These are phyloP conservation scores for Iris pallida DNA, from an alignment of 116 monocot species.

Conservation along the genomic window DNA sequence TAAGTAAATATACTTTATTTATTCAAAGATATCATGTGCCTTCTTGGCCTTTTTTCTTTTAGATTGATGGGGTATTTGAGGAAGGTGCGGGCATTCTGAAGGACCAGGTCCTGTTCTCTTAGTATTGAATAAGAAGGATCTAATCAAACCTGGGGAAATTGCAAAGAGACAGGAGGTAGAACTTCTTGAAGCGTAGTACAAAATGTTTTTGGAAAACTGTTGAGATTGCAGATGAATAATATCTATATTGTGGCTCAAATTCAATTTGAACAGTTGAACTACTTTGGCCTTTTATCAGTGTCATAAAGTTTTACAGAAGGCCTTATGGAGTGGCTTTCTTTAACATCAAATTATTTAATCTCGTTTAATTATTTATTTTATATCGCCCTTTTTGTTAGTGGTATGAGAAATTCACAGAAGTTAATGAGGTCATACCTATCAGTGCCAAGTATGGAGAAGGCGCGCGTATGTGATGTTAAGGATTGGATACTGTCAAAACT, in stretches of 20 bases:
- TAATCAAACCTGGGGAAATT: conserved; percentile 90
- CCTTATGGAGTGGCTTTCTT: too few relatives aligned
- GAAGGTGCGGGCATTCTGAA: conserved; percentile 54
- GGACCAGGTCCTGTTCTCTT: conserved; percentile 45
- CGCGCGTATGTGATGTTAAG: conserved; percentile 79
- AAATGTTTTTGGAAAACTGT: neutral
- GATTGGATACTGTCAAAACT: conserved; percentile 86
- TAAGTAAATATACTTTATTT: neutral
- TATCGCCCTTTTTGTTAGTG: conserved; percentile 38
- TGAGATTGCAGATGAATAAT: too few relatives aligned
- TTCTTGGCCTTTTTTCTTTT: conserved; percentile 8
- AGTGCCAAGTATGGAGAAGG: conserved; percentile 88
- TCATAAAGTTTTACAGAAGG: too few relatives aligned
- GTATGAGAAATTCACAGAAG: conserved; percentile 74
- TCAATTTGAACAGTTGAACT: too few relatives aligned
- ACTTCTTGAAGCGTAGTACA: neutral
- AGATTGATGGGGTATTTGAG: conserved; percentile 83
- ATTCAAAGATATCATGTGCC: neutral
- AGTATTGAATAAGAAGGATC: conserved; percentile 88
- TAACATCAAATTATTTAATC: too few relatives aligned
- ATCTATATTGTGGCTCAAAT: too few relatives aligned
- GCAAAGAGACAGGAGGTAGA: conserved; percentile 71
- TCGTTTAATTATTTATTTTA: too few relatives aligned
- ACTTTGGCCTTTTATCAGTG: neutral
- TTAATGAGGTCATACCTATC: conserved; percentile 86